Conservation (phyloP, 73 alveolate genomes). For the Symbiodinium natans region DNA sequence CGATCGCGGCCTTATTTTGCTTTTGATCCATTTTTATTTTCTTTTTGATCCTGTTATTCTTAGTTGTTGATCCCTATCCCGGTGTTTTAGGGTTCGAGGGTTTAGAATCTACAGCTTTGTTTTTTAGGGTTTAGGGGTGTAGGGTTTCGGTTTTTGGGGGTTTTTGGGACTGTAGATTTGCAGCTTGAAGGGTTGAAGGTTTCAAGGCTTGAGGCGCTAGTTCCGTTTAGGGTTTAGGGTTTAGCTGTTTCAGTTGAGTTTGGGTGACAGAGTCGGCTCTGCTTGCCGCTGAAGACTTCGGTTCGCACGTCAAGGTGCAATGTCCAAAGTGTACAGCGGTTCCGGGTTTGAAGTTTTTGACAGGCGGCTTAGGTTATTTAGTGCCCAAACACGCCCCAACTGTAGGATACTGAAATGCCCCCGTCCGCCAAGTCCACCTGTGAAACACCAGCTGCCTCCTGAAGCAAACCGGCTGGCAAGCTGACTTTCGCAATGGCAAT, state of each 20-base stretch:
- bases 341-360: not conserved
- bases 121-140: too few relatives aligned
- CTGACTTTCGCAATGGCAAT: slow-evolving; percentile 42
- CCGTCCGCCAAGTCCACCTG: not conserved
- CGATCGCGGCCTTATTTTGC: too few relatives aligned
- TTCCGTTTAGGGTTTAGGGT: too few relatives aligned
- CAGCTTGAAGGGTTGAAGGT: not conserved
- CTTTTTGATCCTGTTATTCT: too few relatives aligned
- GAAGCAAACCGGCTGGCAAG: not conserved
- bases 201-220: not conserved
- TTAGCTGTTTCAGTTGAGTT: too few relatives aligned
- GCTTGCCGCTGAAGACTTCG: not conserved
- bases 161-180: not conserved
- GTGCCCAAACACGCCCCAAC: not conserved
- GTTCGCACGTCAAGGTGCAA: not conserved
- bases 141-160: too few relatives aligned
- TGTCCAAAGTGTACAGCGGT: not conserved
- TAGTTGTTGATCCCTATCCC: too few relatives aligned
- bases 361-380: not conserved
- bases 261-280: not conserved
- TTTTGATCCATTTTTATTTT: too few relatives aligned
- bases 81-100: too few relatives aligned
- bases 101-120: too few relatives aligned
- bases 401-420: not conserved
- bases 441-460: not conserved